Evolutionary conservation across 2,329 filamentous ascomycete species (phyloP).

Genomic region (Pseudovirgaria hyperparasitica): DNA sequence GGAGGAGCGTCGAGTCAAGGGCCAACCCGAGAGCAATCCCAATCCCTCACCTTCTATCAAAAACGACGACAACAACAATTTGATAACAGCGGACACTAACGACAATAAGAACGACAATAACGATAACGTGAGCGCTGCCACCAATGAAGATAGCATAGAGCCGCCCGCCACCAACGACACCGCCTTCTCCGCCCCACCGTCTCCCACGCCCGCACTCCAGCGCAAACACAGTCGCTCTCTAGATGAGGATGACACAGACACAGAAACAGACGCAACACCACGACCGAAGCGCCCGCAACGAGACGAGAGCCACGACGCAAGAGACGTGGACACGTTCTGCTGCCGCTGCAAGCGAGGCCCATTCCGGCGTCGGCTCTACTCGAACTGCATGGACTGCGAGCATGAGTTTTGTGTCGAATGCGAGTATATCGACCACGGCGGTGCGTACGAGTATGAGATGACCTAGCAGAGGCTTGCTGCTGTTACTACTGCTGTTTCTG

Average conservation of each 20-base stretch:
- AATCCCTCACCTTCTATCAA: too few species aligned
- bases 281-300: conserved; percentile 1
- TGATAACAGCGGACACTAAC: conserved; percentile 7
- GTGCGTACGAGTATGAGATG: too few species aligned
- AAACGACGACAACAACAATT: conserved; percentile 10
- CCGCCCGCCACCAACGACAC: not conserved
- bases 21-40: too few species aligned
- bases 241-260: not conserved
- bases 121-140: not conserved
- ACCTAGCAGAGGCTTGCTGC: too few species aligned
- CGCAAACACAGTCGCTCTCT: not conserved
- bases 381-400: conserved; percentile 5
- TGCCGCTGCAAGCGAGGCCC: conserved; percentile 6
- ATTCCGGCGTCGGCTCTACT: conserved; percentile 3
- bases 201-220: not conserved
- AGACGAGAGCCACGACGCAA: not conserved
- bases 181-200: not conserved
- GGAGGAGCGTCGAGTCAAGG: conserved; percentile 23
- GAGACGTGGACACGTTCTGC: not conserved
- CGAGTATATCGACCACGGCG: too few species aligned
- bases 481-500: too few species aligned
- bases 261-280: conserved; percentile 2
- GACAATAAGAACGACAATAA: not conserved
- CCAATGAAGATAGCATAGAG: not conserved
- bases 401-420: conserved; percentile 5